phyloP scores from a whole-genome alignment of 306 rosid genomes.

The Senna tora region DNA sequence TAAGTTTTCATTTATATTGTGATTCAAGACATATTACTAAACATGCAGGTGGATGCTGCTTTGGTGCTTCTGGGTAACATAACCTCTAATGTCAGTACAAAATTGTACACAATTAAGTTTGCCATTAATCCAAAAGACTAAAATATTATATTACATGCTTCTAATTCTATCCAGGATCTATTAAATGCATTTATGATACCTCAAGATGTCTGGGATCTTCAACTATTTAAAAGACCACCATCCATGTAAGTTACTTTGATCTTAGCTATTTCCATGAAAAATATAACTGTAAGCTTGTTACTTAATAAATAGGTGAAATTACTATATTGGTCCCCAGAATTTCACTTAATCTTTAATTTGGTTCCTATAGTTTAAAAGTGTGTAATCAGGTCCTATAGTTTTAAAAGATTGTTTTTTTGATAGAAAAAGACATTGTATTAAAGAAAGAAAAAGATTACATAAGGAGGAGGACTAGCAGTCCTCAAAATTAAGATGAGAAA shows the following conservation, averaged over 20 bases:
- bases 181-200: slow-evolving; percentile 62
- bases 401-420: background rate
- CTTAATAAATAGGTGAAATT: background rate
- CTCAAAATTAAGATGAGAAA: no score
- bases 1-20: slow-evolving; percentile 30
- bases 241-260: slow-evolving; percentile 63
- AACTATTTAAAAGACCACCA: slow-evolving; percentile 71
- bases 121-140: slow-evolving; percentile 21
- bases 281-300: slow-evolving; percentile 19
- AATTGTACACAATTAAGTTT: slow-evolving; percentile 28
- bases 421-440: no score
- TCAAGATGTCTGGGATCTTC: slow-evolving; percentile 94
- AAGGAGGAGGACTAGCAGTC: no score
- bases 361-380: background rate
- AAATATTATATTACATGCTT: slow-evolving; percentile 40
- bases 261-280: slow-evolving; percentile 18
- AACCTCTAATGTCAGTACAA: slow-evolving; percentile 70
- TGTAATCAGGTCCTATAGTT: background rate
- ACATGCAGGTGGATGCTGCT: slow-evolving; percentile 85
- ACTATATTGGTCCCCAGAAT: background rate
- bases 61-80: slow-evolving; percentile 78
- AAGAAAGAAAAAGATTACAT: no score
- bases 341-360: background rate
- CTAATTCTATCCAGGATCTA: slow-evolving; percentile 65
- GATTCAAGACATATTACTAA: slow-evolving; percentile 26